Base-by-base conservation (phyloP, 176 grass and related monocot genomes). In the Triticum dicoccoides region DNA sequence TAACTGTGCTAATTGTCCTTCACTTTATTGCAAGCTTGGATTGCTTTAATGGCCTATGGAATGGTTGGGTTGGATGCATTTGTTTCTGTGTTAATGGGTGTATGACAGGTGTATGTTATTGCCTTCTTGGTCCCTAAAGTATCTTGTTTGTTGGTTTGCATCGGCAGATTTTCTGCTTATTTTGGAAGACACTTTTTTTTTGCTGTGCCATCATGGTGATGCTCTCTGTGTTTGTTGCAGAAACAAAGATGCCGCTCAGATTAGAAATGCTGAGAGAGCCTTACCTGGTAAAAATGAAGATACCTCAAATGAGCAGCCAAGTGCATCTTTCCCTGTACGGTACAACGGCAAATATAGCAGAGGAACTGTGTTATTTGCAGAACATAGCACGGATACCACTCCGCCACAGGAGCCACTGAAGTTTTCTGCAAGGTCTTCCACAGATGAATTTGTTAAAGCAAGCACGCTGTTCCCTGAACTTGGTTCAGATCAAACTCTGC, bases 381-480 rank as follows among this genome's bases (percentile, higher is more conserved):
- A 81, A 75, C 69, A 64, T 73, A 11, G 67, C 74, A 32, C 9
- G 9, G 45, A 35, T 32, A 63, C 68, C 25, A 18, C 34, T 61
- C 80, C 61, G 42, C 56, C 35, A 14, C 47, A 76, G 77, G 47
- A 84, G 49, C 37, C 61, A 37, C 30, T 5, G 39, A 87, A 76
- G 21, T 14, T 41, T 29, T 30, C 61, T 17, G 56, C 11, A 21
- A 69, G 45, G 49, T 69, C 75, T 80, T 61, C 85, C n/a, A 47
- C 7, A 6, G 85, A 87, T 84, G 85, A 87, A 62, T 91, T 69
- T 76, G 47, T 84, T 76, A 80, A 49, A 61, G 81, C 85, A 87
- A 87, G 76, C 69, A 38, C 35, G 38, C 47, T 84, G 69, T 68
- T 61, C 47, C 80, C 80, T 75, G 75, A 84, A 84, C 5, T 39